Percentiles rank a stretch among this genome's conserved stretches.
phyloP scores from a whole-genome alignment of 202 grass and related monocot species.

The Setaria viridis region DNA sequence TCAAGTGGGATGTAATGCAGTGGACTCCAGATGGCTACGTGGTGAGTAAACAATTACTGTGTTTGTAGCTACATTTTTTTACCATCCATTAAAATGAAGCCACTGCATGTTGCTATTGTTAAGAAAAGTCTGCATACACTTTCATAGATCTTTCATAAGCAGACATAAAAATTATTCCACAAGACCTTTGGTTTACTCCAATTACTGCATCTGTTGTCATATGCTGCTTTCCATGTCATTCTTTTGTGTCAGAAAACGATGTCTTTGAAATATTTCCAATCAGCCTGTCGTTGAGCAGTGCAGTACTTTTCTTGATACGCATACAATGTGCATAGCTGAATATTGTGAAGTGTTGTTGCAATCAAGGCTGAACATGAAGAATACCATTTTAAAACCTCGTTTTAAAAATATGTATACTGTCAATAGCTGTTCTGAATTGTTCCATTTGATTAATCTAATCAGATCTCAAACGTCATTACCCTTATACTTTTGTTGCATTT shows the following conservation, averaged over 20 bases:
- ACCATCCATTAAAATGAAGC: background rate
- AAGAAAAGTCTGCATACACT: background rate
- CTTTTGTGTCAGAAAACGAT: constrained; percentile 29
- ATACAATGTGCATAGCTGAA: background rate
- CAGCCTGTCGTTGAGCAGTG: background rate
- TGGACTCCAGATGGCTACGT: constrained; percentile 90
- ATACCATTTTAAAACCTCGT: background rate
- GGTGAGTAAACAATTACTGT: constrained; percentile 58
- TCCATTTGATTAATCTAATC: background rate
- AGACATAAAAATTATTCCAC: constrained; percentile 1
- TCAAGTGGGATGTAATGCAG: constrained; percentile 96
- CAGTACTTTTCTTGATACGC: constrained; percentile 14
- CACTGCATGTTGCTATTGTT: constrained; percentile 29
- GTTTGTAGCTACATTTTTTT: constrained; percentile 9
- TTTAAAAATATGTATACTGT: constrained; percentile 11
- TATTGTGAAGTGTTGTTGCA: constrained; percentile 7
- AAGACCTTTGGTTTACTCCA: background rate
- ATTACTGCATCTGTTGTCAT: background rate
- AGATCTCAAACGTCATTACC: constrained; percentile 2
- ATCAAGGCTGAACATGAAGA: background rate
- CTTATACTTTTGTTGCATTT: background rate
- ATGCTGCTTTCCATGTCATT: constrained; percentile 25
- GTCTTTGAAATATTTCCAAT: background rate
- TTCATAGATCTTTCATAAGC: constrained; percentile 3
- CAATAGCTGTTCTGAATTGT: background rate